Evolutionary conservation across 257 asterid species (phyloP).

Genomic region (Solanum chilense): DNA sequence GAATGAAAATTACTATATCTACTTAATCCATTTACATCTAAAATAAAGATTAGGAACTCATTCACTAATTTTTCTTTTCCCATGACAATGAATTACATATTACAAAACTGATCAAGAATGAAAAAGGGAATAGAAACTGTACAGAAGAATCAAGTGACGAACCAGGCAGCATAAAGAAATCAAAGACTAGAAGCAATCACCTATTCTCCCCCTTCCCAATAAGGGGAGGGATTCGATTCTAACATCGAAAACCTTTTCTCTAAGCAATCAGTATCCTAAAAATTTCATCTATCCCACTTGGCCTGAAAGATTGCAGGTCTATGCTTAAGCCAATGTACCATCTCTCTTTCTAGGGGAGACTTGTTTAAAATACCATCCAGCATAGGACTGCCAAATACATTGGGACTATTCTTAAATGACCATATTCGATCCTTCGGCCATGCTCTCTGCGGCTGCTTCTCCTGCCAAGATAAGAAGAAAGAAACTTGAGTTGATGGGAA

Average conservation of each 20-base stretch:
- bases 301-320: slow-evolving; percentile 73
- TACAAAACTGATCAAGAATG: slow-evolving; percentile 29
- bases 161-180: slow-evolving; percentile 9
- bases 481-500: not conserved
- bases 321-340: slow-evolving; percentile 86
- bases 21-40: slow-evolving; percentile 12
- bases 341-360: slow-evolving; percentile 50
- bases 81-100: slow-evolving; percentile 42
- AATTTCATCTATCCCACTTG: slow-evolving; percentile 76
- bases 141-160: slow-evolving; percentile 50
- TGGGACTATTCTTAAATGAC: slow-evolving; percentile 59
- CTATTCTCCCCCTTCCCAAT: not conserved
- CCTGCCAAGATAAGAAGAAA: slow-evolving; percentile 30
- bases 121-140: slow-evolving; percentile 31
- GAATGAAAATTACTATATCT: not conserved
- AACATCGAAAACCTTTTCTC: not conserved
- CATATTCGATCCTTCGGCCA: slow-evolving; percentile 95
- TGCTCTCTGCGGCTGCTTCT: slow-evolving; percentile 78
- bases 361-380: slow-evolving; percentile 59
- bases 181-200: not conserved
- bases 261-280: slow-evolving; percentile 12
- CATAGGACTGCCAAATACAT: slow-evolving; percentile 81
- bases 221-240: not conserved
- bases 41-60: slow-evolving; percentile 1
- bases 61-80: slow-evolving; percentile 7